Percentiles rank a stretch among this genome's conserved stretches.
Conservation (phyloP, 2,329 filamentous ascomycete genomes). For the Penicillium hesseltinei region DNA sequence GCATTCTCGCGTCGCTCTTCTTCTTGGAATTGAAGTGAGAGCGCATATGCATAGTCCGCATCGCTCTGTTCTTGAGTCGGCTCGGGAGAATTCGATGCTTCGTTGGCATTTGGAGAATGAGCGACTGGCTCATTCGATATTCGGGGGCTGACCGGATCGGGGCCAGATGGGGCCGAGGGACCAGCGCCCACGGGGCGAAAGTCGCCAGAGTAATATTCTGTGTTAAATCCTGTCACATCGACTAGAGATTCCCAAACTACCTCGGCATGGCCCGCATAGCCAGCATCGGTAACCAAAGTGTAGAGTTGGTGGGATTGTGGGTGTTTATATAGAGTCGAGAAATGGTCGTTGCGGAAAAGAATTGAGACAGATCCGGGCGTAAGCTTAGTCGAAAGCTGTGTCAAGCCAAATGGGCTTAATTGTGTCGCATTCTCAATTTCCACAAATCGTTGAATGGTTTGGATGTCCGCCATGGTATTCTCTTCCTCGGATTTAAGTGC, state of each 20-base stretch:
- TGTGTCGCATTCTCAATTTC: constrained; percentile 73
- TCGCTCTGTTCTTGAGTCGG: constrained; percentile 65
- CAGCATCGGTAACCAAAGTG: constrained; percentile 87
- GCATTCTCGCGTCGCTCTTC: constrained; percentile 70
- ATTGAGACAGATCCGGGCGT: constrained; percentile 80
- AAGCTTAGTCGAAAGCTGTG: constrained; percentile 68
- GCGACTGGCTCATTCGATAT: constrained; percentile 26
- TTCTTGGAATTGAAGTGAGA: constrained; percentile 90
- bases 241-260: constrained; percentile 94
- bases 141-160: constrained; percentile 30
- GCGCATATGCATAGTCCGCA: constrained; percentile 75
- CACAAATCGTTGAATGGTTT: constrained; percentile 82
- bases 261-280: constrained; percentile 82
- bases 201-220: constrained; percentile 85
- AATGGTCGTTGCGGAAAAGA: constrained; percentile 95
- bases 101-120: constrained; percentile 7
- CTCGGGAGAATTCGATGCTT: constrained; percentile 18
- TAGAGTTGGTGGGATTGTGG: constrained; percentile 72
- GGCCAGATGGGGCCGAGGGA: constrained; percentile 29
- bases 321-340: constrained; percentile 89
- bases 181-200: constrained; percentile 76
- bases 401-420: constrained; percentile 76
- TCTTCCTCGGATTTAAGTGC: constrained; percentile 69
- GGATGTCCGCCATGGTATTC: constrained; percentile 75
- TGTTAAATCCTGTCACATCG: constrained; percentile 78